Evolutionary conservation across 805 yeast species (phyloP), one percentile per base, ranked within the genome.

Genomic region (Sungouiozyma intestinalis): DNA sequence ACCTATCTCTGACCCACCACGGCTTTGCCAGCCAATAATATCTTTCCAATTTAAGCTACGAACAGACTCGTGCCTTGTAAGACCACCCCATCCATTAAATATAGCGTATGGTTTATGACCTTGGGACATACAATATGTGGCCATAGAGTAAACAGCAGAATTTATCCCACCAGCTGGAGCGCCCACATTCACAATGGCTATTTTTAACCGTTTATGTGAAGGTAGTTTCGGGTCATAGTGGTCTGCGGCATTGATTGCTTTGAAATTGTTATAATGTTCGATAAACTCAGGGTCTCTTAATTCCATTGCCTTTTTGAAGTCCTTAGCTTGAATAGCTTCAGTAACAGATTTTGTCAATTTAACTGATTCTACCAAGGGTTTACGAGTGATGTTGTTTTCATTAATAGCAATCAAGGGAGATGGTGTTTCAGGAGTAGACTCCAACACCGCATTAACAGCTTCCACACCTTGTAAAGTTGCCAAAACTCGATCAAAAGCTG

Each of bases 391-490:
- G 56, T 81, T 75, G 60, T 81, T 80, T 55, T 81, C 88, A 39
- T 72, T 71, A 43, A 81, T 71, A 24, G 82, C 85, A 57, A 83
- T 81, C 76, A 83, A 73, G 43, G 90, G 87, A 9, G 87, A 79
- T 42, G 84, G 85, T 9, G 79, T 75, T 1, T 72, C 77, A n/a
- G 85, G 84, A 3, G 78, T 73, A 38, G 71, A 62, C 43, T 79
- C 85, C 55, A 82, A 67, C 4, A 81, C 81, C 0, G 87, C 87
- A 48, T 76, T 72, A 39, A 81, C 86, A 5, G 88, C 87, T 51
- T 81, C 88, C 36, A 81, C 87, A 65, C 88, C 90, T 67, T 81
- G 90, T 48, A 81, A 56, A 15, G 90, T 81, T 24, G 87, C 87
- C 47, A 82, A 62, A 53, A 76, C 61, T 53, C 90, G 67, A 60